A percentile compares a stretch with the other conserved stretches of the same genome.
Conservation (phyloP, 2,329 filamentous ascomycete genomes). For the Exophiala oligosperma region DNA sequence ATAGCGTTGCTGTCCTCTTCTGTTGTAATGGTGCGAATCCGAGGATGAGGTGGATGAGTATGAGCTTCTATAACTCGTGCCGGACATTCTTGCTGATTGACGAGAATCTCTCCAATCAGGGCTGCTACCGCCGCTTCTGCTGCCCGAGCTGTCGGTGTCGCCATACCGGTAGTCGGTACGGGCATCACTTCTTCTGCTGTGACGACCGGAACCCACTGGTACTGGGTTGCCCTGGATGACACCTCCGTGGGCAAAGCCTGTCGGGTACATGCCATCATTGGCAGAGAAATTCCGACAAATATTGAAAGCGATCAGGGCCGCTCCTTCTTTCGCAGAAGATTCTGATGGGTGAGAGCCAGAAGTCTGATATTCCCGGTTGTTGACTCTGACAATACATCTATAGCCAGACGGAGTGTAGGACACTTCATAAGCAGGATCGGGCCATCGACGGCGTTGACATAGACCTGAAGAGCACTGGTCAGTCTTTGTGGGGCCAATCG, state of each 20-base stretch:
- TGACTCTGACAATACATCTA: constrained; percentile 88
- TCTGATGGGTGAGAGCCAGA: constrained; percentile 82
- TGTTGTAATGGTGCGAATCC: constrained; percentile 8
- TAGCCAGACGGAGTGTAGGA: constrained; percentile 65
- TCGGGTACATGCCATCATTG: constrained; percentile 84
- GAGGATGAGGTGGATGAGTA: constrained; percentile 11
- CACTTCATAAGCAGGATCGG: constrained; percentile 81
- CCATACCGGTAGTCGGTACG: constrained; percentile 46
- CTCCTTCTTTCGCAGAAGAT: constrained; percentile 82
- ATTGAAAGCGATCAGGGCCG: constrained; percentile 94
- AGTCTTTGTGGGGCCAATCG: constrained; percentile 11
- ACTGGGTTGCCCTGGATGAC: constrained; percentile 63
- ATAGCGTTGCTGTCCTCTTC: constrained; percentile 13
- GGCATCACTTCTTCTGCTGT: constrained; percentile 48
- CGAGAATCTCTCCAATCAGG: constrained; percentile 26
- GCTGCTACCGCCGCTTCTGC: constrained; percentile 26
- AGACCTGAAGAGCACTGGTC: constrained; percentile 62
- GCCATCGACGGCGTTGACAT: constrained; percentile 92
- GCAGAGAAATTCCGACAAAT: constrained; percentile 97
- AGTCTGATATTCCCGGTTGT: constrained; percentile 94
- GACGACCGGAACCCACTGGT: constrained; percentile 62
- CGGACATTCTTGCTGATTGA: constrained; percentile 11
- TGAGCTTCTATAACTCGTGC: constrained; percentile 14
- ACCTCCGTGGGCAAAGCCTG: constrained; percentile 54
- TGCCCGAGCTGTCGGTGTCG: constrained; percentile 25